Percentiles rank a stretch among this genome's conserved stretches.
These are phyloP conservation scores for Salix viminalis DNA, from an alignment of 345 rosid genomes.

Conservation along the genomic window DNA sequence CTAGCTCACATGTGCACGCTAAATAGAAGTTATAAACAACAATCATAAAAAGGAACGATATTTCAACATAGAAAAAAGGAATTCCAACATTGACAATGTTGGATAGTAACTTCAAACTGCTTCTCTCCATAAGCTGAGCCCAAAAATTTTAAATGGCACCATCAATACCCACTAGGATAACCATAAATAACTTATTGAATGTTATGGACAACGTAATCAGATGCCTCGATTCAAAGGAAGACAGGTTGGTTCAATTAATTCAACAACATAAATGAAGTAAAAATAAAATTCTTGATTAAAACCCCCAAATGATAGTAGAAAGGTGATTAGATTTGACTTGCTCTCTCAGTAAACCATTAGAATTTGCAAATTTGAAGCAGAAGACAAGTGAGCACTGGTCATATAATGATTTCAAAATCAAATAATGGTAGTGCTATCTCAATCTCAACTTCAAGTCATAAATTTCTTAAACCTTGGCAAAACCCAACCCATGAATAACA, in stretches of 20 bases:
- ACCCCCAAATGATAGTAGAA: background rate
- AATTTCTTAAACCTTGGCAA: background rate
- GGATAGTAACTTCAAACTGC: no score
- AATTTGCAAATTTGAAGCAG: background rate
- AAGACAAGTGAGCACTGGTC: no score
- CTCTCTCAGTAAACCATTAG: background rate
- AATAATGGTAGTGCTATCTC: background rate
- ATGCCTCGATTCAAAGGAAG: background rate
- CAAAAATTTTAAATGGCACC: background rate
- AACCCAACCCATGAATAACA: constrained; percentile 14
- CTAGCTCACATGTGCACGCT: background rate
- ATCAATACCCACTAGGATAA: no score
- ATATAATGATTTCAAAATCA: background rate
- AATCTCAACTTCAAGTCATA: background rate
- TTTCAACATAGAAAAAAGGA: no score
- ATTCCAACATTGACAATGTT: background rate
- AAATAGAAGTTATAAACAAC: background rate
- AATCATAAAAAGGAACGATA: background rate
- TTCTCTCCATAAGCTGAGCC: background rate
- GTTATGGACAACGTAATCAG: background rate
- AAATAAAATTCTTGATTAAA: background rate
- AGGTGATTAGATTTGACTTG: background rate
- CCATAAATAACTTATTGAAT: background rate
- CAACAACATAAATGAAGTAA: background rate
- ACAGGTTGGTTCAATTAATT: background rate